Conservation (phyloP, 257 asterid genomes). For the Solanum tacnaense region DNA sequence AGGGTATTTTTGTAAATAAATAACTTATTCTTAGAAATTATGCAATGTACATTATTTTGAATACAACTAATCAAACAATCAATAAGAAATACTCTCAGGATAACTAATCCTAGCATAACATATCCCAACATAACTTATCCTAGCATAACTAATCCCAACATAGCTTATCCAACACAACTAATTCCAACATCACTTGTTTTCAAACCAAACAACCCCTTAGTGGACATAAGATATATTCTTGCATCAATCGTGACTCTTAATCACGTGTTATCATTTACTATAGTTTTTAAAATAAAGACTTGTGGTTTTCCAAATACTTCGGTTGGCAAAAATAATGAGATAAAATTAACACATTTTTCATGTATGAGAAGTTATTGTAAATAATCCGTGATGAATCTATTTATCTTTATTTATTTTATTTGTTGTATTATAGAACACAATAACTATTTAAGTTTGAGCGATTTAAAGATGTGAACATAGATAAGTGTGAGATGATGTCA, state of each 20-base stretch:
- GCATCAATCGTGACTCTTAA: background rate
- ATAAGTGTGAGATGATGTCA: background rate
- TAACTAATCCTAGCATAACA: too few species aligned
- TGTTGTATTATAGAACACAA: background rate
- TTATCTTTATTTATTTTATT: too few species aligned
- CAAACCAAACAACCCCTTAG: background rate
- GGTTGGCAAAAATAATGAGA: background rate
- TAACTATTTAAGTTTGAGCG: background rate
- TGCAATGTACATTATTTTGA: too few species aligned
- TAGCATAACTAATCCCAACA: background rate
- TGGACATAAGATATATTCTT: background rate
- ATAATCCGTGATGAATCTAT: background rate
- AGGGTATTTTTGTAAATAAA: too few species aligned
- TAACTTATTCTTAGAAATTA: too few species aligned
- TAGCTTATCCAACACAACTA: too few species aligned
- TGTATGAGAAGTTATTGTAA: background rate
- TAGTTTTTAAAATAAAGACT: too few species aligned
- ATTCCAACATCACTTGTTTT: background rate
- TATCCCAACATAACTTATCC: too few species aligned
- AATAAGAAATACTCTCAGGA: too few species aligned
- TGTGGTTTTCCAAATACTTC: background rate
- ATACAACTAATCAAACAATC: too few species aligned
- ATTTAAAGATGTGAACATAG: background rate
- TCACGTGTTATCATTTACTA: background rate
- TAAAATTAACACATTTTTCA: background rate